phyloP scores from a whole-genome alignment of 2,329 filamentous ascomycete genomes.

The Microcyclospora tardicrescens region DNA sequence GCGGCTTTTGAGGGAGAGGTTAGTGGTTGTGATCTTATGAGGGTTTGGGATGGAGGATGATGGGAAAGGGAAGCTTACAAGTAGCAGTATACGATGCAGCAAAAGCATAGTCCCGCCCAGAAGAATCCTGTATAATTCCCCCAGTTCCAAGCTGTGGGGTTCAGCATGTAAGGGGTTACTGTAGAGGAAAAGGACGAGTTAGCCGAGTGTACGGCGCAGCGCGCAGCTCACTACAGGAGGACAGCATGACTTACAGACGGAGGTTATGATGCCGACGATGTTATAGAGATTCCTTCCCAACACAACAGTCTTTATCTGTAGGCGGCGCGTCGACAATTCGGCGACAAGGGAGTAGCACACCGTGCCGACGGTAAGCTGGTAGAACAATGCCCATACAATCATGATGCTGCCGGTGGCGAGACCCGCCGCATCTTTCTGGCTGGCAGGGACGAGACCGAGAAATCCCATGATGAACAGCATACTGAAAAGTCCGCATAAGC shows the following conservation, averaged over 20 bases:
- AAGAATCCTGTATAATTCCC: conserved; percentile 79
- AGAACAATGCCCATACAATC: conserved; percentile 68
- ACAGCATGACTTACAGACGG: conserved; percentile 14
- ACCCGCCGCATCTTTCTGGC: conserved; percentile 47
- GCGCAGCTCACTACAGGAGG: neutral
- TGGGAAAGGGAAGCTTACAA: conserved; percentile 39
- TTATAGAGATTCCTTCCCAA: conserved; percentile 68
- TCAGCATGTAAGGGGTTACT: conserved; percentile 84
- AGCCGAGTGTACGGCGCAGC: too few species aligned
- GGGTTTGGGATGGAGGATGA: too few species aligned
- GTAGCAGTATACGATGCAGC: conserved; percentile 69
- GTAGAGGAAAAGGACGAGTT: conserved; percentile 30
- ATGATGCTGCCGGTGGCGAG: conserved; percentile 77
- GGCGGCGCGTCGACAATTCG: conserved; percentile 66
- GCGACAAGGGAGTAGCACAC: conserved; percentile 82
- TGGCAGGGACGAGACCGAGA: conserved; percentile 56
- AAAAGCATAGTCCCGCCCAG: conserved; percentile 69
- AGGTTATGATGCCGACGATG: conserved; percentile 67
- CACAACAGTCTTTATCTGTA: conserved; percentile 87
- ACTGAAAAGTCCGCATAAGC: conserved; percentile 55
- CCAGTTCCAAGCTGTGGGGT: conserved; percentile 79
- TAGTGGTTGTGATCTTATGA: too few species aligned
- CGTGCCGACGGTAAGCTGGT: conserved; percentile 78
- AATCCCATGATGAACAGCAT: conserved; percentile 81
- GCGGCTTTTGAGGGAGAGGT: conserved; percentile 23